Conservation (phyloP, 257 asterid species). For the Solanum chiquidenum region DNA sequence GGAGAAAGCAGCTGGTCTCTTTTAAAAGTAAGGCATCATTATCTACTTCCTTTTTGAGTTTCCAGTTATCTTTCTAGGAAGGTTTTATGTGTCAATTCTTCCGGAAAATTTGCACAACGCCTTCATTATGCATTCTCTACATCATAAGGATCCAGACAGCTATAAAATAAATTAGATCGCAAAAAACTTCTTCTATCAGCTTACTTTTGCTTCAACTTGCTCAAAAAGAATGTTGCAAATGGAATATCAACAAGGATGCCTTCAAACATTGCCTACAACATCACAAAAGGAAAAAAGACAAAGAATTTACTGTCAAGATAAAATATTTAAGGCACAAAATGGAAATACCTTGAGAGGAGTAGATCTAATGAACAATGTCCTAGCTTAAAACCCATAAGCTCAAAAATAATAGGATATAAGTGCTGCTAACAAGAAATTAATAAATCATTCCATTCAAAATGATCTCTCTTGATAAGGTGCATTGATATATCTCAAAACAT, state of each 20-base stretch:
- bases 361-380: not conserved
- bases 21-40: not conserved
- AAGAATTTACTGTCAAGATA: not conserved
- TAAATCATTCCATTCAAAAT: not conserved
- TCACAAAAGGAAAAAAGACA: not conserved
- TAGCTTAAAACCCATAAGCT: not conserved
- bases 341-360: not conserved
- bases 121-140: not conserved
- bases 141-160: not conserved
- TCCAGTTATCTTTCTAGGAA: not conserved
- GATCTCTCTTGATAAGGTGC: not conserved
- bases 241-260: constrained; percentile 98
- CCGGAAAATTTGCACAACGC: not conserved
- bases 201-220: constrained; percentile 97
- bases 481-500: not conserved
- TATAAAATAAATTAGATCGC: not conserved
- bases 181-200: constrained; percentile 10
- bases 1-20: not conserved
- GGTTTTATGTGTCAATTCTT: not conserved
- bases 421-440: not conserved
- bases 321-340: not conserved
- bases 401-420: not conserved
- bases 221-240: constrained; percentile 92
- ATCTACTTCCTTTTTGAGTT: not conserved
- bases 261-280: constrained; percentile 88